Conservation (phyloP, 805 yeast species). For the Nakazawaea ernobii region DNA sequence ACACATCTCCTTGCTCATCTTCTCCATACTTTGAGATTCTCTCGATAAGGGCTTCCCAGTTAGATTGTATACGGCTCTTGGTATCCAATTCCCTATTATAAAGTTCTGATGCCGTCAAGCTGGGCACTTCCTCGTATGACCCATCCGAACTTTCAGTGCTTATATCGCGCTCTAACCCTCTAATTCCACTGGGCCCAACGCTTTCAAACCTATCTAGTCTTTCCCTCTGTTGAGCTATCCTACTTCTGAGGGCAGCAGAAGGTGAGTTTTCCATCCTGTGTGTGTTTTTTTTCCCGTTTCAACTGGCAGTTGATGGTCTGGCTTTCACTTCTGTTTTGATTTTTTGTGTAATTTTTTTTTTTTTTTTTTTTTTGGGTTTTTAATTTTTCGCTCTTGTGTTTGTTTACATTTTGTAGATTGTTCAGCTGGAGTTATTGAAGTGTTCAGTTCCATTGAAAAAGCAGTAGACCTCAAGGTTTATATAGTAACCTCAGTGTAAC, state of each 20-base stretch:
- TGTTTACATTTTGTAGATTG: not conserved
- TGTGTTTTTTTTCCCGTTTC: not conserved
- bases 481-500: too few species aligned
- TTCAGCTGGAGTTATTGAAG: too few species aligned
- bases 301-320: not conserved
- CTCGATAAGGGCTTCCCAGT: constrained; percentile 48
- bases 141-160: not conserved
- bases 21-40: constrained; percentile 45
- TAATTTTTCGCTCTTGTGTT: not conserved
- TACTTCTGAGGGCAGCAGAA: not conserved
- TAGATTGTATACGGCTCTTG: constrained; percentile 1
- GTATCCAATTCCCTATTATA: constrained; percentile 11
- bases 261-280: not conserved
- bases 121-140: not conserved
- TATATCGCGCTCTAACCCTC: too few species aligned
- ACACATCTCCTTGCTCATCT: constrained; percentile 51
- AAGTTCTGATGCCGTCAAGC: not conserved
- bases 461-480: too few species aligned
- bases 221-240: not conserved
- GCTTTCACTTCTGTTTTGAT: not conserved
- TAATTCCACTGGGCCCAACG: too few species aligned
- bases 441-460: too few species aligned
- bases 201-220: not conserved
- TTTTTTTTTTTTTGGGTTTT: not conserved
- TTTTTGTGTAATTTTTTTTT: not conserved